Evolutionary conservation across 1,284 basidiomycete genomes (phyloP), one percentile per base, ranked within the genome.

Genomic region (Cutaneotrichosporon spelunceum): DNA sequence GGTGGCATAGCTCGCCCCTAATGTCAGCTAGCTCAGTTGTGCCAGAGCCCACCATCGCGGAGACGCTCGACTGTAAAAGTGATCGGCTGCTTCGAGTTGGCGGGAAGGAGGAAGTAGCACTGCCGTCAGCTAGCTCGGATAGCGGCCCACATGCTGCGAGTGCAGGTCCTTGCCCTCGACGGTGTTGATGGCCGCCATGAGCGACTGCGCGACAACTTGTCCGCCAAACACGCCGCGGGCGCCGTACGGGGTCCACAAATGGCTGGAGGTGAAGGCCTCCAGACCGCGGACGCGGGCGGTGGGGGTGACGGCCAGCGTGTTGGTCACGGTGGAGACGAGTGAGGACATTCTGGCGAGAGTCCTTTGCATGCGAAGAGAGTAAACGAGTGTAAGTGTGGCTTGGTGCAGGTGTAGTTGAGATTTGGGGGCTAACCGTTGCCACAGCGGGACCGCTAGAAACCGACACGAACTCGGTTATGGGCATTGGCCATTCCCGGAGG

Each of bases 181-280:
- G 52, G 87, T 88, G 66, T 86, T 85, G 24, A 88, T 88, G 6
- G 91, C 90, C 14, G 90, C 86, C 16, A 89, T 85, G 30, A 93
- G 80, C 5, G 90, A 89, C 72, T 93, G 91, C 10, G 88, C 92
- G 67, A 95, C 92, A 62, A 94, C 91, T 68, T 83, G 81, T 4
- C 92, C 93, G 59, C 93, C 92, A 70, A 91, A 94, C 5, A 91
- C 91, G 26, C 91, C 91, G 63, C 91, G 83, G 21, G 85, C 84
- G 21, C 83, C 81, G 11, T 78, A 74, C 0, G 90, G 90, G 16
- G 86, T 66, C 83, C 85, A 89, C 1, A 93, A 82, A 1, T 84
- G 85, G 68, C 85, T 87, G 0, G 88, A 90, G 34, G 88, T 85
- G 74, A 86, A 91, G 14, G 65, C 65, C 56, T 66, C 62, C 30